These are phyloP conservation scores for Colletotrichum sp. DNA, from an alignment of 2,329 filamentous ascomycete species.

Conservation along the genomic window DNA sequence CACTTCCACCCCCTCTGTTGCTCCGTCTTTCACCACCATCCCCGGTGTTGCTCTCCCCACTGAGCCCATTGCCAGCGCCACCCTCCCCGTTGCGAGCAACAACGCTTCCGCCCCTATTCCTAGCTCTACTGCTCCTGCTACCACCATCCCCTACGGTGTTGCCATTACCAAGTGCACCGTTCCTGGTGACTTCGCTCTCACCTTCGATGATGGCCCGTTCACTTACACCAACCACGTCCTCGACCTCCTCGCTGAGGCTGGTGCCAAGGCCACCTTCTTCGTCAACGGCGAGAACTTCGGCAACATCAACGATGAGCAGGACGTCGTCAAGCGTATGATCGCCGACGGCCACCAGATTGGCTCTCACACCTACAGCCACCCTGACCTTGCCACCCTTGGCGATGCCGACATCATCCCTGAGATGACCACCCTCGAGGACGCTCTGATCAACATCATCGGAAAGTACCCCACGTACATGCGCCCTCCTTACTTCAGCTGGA, in stretches of 20 bases:
- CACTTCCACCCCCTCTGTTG: neutral
- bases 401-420: slow-evolving; percentile 38
- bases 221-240: slow-evolving; percentile 46
- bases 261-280: slow-evolving; percentile 46
- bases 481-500: slow-evolving; percentile 38
- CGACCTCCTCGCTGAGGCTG: slow-evolving; percentile 35
- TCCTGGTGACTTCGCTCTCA: slow-evolving; percentile 45
- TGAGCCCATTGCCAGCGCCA: slow-evolving; percentile 2
- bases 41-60: slow-evolving; percentile 12
- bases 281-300: slow-evolving; percentile 44
- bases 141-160: slow-evolving; percentile 30
- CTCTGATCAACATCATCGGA: slow-evolving; percentile 46
- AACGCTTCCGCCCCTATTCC: neutral
- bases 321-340: slow-evolving; percentile 45
- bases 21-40: neutral
- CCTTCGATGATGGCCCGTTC: slow-evolving; percentile 53
- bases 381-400: slow-evolving; percentile 41
- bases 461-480: slow-evolving; percentile 49
- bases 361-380: slow-evolving; percentile 44
- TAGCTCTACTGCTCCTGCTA: slow-evolving; percentile 35
- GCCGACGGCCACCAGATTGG: slow-evolving; percentile 49
- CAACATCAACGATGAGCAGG: slow-evolving; percentile 43
- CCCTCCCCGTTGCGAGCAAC: slow-evolving; percentile 15
- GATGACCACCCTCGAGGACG: slow-evolving; percentile 50
- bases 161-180: slow-evolving; percentile 38